Conservation (phyloP, 768 basidiomycete species). For the Mycena crocata region DNA sequence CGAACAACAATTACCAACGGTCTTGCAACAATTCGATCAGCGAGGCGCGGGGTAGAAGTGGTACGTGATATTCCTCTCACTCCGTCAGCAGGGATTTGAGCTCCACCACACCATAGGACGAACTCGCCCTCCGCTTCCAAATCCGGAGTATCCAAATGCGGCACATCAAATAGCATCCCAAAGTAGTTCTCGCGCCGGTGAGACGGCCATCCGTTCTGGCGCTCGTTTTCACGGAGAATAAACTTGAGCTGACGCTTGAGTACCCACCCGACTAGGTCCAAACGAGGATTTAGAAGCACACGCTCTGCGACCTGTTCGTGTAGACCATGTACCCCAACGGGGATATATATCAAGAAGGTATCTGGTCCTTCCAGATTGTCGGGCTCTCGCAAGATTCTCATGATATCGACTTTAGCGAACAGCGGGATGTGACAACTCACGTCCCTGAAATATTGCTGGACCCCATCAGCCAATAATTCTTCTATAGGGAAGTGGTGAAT, state of each 20-base stretch:
- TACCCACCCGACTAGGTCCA: too few species aligned
- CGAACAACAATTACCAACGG: too few species aligned
- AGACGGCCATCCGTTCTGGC: background rate
- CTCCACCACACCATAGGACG: background rate
- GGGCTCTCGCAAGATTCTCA: background rate
- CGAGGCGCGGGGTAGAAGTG: constrained; percentile 41
- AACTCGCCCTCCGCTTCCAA: constrained; percentile 4
- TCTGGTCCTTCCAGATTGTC: background rate
- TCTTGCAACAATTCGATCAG: too few species aligned
- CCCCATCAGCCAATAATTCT: background rate
- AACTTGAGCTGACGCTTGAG: constrained; percentile 4
- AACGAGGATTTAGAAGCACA: background rate
- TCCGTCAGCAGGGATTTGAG: constrained; percentile 27
- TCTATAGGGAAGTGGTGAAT: background rate
- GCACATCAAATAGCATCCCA: background rate
- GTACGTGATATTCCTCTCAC: constrained; percentile 31
- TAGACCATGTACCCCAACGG: background rate
- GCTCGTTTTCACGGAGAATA: background rate
- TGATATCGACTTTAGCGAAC: background rate
- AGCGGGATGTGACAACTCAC: background rate
- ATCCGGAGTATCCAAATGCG: too few species aligned
- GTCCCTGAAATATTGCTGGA: constrained; percentile 1
- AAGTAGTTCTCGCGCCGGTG: background rate
- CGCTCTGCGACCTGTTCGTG: background rate
- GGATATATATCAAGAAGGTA: too few species aligned